A percentile compares a stretch with the other conserved stretches of the same genome.
phyloP scores from a whole-genome alignment of 2,329 filamentous ascomycete species.

The Trichoderma sp. region DNA sequence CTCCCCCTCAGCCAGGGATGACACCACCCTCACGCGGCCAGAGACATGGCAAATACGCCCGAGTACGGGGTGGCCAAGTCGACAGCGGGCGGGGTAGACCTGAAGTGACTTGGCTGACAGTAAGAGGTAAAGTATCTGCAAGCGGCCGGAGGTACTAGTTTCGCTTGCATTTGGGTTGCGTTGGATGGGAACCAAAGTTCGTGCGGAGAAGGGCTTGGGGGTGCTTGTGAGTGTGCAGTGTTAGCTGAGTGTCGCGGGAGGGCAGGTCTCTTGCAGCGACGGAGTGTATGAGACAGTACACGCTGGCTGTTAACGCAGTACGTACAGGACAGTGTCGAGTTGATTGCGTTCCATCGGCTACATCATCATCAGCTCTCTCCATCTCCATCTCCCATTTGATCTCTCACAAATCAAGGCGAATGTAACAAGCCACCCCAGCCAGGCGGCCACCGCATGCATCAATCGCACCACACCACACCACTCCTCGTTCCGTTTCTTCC shows the following conservation, averaged over 20 bases:
- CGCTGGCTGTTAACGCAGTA: neutral
- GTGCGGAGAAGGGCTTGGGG: neutral
- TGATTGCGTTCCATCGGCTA: neutral
- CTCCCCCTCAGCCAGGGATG: neutral
- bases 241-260: neutral
- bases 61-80: neutral
- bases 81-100: neutral
- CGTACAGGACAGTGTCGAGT: neutral
- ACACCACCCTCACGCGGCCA: constrained; percentile 21
- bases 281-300: neutral
- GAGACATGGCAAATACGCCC: neutral
- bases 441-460: neutral
- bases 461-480: constrained; percentile 6
- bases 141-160: neutral
- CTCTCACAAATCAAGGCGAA: neutral
- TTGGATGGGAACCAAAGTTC: neutral
- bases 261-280: neutral
- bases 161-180: neutral
- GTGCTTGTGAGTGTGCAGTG: neutral
- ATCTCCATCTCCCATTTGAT: neutral
- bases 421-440: neutral
- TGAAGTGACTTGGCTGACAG: neutral
- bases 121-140: neutral
- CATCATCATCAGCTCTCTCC: neutral
- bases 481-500: neutral